Evolutionary conservation across 2,329 filamentous ascomycete genomes (phyloP), one percentile per base, ranked within the genome.

Genomic region (Aspergillus carbonarius): DNA sequence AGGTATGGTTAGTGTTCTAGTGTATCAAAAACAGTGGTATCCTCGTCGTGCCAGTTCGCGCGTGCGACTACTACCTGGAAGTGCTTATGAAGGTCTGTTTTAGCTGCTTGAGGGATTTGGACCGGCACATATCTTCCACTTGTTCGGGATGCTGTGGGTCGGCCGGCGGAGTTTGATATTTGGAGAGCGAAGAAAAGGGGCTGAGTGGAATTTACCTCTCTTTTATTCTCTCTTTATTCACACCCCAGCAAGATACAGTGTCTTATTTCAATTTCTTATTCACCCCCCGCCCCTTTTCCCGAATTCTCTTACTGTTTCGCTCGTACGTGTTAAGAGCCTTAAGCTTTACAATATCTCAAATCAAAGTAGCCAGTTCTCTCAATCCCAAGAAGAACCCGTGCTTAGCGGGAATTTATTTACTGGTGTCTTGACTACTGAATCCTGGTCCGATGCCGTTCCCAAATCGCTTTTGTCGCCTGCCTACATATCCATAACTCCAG

Each of bases 151-250:
- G 61, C 65, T 69, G 66, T 72, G 68, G 70, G 72, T 72, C 69
- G 71, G 72, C 68, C 72, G 71, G 72, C 70, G 74, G 74, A 76
- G 74, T 76, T 76, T 75, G 73, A 74, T 74, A 73, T 75, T 72
- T 71, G 72, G 72, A 72, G 71, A 71, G 70, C 66, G 67, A 69
- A 68, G 70, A 71, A 74, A 74, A 72, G 68, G 70, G 72, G 68
- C 69, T 68, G 73, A 73, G 69, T 71, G 72, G 73, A 74, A 74
- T 73, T 70, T 72, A 72, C 74, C 71, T 74, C 71, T 74, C 70
- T 72, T 74, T 74, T 72, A 72, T 68, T 69, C 65, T 72, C 69
- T 72, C 70, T 73, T 62, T 62, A 73, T 74, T 74, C 72, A 71
- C 72, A 72, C 69, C 71, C 70, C 69, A 72, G 70, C 70, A 72